Conservation (phyloP, 1,139 yeast genomes). For the Blastobotrys aristatus region DNA sequence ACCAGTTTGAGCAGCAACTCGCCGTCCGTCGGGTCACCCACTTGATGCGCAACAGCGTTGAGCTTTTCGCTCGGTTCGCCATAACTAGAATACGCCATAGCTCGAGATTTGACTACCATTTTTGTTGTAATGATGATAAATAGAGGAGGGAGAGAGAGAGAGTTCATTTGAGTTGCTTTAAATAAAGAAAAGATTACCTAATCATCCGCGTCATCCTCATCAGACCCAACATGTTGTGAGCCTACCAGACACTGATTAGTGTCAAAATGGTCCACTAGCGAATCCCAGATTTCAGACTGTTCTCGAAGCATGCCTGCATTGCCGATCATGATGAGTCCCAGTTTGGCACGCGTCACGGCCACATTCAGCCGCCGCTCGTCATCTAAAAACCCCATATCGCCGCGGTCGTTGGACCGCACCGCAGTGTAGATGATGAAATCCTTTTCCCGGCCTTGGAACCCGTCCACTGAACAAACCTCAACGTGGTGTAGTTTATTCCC, state of each 20-base stretch:
- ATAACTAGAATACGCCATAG: constrained; percentile 26
- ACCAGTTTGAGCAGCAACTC: constrained; percentile 56
- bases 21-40: constrained; percentile 33
- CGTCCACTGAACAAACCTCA: constrained; percentile 90
- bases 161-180: no score
- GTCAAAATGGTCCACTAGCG: constrained; percentile 64
- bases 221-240: no score
- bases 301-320: constrained; percentile 73
- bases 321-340: constrained; percentile 79
- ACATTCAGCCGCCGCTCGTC: constrained; percentile 91
- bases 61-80: constrained; percentile 32
- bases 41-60: neutral
- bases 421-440: constrained; percentile 85
- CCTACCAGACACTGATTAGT: no score
- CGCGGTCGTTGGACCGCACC: constrained; percentile 83
- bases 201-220: no score
- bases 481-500: constrained; percentile 63
- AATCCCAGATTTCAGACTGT: constrained; percentile 69
- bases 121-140: constrained; percentile 4
- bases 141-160: no score
- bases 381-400: constrained; percentile 76
- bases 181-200: no score
- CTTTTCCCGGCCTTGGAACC: constrained; percentile 95
- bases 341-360: constrained; percentile 86
- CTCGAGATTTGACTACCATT: constrained; percentile 16